A percentile compares a stretch with the other conserved stretches of the same genome.
These are phyloP conservation scores for Suillus weaverae DNA, from an alignment of 768 basidiomycete species.

Conservation along the genomic window DNA sequence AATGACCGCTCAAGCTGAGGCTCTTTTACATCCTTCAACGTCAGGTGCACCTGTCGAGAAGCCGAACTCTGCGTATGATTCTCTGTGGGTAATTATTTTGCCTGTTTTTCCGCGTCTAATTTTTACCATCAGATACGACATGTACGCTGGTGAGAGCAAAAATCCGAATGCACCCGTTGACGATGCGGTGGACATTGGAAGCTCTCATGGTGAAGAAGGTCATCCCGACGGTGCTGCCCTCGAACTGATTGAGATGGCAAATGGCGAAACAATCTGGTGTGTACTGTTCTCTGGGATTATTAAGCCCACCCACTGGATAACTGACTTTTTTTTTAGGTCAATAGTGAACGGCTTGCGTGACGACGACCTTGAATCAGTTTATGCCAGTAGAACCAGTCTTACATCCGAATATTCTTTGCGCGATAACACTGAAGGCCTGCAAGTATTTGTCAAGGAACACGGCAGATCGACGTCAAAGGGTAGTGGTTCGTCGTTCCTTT, in stretches of 20 bases:
- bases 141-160: slow-evolving; percentile 67
- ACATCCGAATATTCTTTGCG: slow-evolving; percentile 67
- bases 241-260: slow-evolving; percentile 82
- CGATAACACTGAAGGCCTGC: slow-evolving; percentile 52
- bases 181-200: slow-evolving; percentile 32
- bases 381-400: slow-evolving; percentile 68
- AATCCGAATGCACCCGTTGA: slow-evolving; percentile 35
- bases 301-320: neutral
- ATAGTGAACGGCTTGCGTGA: slow-evolving; percentile 84
- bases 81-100: slow-evolving; percentile 55
- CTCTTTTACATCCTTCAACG: slow-evolving; percentile 40
- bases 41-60: slow-evolving; percentile 54
- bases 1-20: slow-evolving; percentile 41
- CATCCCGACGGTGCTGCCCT: slow-evolving; percentile 57
- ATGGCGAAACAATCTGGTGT: slow-evolving; percentile 85
- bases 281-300: slow-evolving; percentile 25
- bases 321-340: slow-evolving; percentile 43
- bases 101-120: slow-evolving; percentile 16
- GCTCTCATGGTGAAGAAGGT: slow-evolving; percentile 21
- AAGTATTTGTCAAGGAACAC: slow-evolving; percentile 79
- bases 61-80: slow-evolving; percentile 72
- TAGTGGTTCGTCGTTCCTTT: slow-evolving; percentile 56
- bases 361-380: slow-evolving; percentile 68
- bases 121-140: slow-evolving; percentile 62
- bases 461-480: slow-evolving; percentile 63